Evolutionary conservation across 2,329 filamentous ascomycete genomes (phyloP), one percentile per base, ranked within the genome.

Genomic region (Diaporthe longicolla): DNA sequence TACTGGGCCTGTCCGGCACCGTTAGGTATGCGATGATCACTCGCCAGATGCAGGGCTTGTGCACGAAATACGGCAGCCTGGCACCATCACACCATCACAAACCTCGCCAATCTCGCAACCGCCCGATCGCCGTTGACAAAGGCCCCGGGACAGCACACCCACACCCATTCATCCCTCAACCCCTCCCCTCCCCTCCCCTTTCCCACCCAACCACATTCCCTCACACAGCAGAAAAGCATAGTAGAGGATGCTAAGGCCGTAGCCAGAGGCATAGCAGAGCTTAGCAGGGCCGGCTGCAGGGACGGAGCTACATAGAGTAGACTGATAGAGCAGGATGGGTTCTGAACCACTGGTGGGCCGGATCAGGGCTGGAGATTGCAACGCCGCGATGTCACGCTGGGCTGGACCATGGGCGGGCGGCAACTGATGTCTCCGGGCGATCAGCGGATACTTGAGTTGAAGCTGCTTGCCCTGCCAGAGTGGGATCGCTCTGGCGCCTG

Each of bases 41-140:
- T 11, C n/a, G 63, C 63, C 63, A 54, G 63, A 8, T 68, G 63
- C 63, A 68, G 52, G 40, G 54, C 55, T 70, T 70, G 68, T 70
- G 70, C 70, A 71, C 57, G 70, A 63, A 71, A 54, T 63, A 63
- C 26, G 57, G 57, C 57, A 63, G 57, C 70, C 70, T 71, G 29
- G 57, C 70, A 61, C 57, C 57, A 71, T 63, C 37, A 45, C 57
- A 71, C 70, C 63, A 68, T 68, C 48, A 40, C 48, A 40, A 48
- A 48, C 45, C 45, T 71, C 70, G 55, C 70, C 57, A 71, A 71
- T 71, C 70, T 71, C 70, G 50, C 70, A 59, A 71, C 48, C 45
- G 57, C 70, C 70, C 57, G 57, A 71, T 63, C 43, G 57, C 48
- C 35, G 45, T 63, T 71, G 70, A 61, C 70, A 54, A 32, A 63